Evolutionary conservation across 2,329 filamentous ascomycete genomes (phyloP).

Genomic region (Colletotrichum orbiculare): DNA sequence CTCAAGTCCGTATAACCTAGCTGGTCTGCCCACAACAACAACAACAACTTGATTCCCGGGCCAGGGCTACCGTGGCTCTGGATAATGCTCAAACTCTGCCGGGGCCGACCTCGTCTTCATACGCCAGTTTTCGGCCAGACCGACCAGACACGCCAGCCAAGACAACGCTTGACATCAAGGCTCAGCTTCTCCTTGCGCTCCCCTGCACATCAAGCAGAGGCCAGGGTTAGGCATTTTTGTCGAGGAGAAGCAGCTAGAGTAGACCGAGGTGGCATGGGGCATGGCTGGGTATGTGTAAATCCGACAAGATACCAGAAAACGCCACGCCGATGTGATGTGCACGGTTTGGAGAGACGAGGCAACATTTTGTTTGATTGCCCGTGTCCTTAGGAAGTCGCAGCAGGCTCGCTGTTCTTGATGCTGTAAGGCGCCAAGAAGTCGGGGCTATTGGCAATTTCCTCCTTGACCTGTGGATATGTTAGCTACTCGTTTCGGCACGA

Average conservation of each 20-base stretch:
- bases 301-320: slow-evolving; percentile 6
- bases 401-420: slow-evolving; percentile 57
- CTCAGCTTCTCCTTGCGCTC: too few species aligned
- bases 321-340: not conserved
- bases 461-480: slow-evolving; percentile 76
- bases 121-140: too few species aligned
- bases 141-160: too few species aligned
- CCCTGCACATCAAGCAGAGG: not conserved
- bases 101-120: too few species aligned
- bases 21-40: not conserved
- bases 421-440: slow-evolving; percentile 85
- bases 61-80: too few species aligned
- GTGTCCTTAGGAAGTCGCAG: slow-evolving; percentile 44
- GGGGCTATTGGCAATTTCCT: slow-evolving; percentile 86
- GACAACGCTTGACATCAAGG: too few species aligned
- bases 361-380: slow-evolving; percentile 1
- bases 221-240: not conserved
- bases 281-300: slow-evolving; percentile 13
- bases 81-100: too few species aligned
- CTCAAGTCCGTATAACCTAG: not conserved
- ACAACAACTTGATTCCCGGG: too few species aligned
- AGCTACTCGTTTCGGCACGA: slow-evolving; percentile 2
- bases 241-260: too few species aligned
- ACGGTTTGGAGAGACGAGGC: too few species aligned
- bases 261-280: not conserved